Evolutionary conservation across 169 alveolate genomes (phyloP).

Genomic region (Theileria luwenshuni): DNA sequence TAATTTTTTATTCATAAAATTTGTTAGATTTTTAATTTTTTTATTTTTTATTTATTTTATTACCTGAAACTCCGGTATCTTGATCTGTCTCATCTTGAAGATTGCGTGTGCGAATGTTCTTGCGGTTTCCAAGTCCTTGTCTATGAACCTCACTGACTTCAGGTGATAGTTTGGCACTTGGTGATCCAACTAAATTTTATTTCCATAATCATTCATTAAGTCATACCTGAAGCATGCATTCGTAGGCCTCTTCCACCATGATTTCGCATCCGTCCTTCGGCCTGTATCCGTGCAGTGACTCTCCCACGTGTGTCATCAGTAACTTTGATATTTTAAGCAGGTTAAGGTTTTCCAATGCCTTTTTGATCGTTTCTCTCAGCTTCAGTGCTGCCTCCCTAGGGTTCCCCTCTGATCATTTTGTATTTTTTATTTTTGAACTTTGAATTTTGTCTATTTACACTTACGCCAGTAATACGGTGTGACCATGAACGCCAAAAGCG

Average conservation of each 20-base stretch:
- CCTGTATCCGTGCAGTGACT: slow-evolving; percentile 53
- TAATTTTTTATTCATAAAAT: too few relatives aligned
- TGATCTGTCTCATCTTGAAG: slow-evolving; percentile 39
- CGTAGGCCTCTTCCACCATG: slow-evolving; percentile 64
- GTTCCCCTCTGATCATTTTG: slow-evolving; percentile 21
- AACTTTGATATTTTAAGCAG: slow-evolving; percentile 38
- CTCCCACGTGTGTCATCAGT: slow-evolving; percentile 44
- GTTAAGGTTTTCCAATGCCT: slow-evolving; percentile 40
- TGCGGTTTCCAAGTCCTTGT: slow-evolving; percentile 27
- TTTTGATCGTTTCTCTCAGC: slow-evolving; percentile 47
- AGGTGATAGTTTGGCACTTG: slow-evolving; percentile 40
- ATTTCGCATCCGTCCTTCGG: slow-evolving; percentile 35
- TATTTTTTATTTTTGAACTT: too few relatives aligned
- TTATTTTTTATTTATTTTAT: neutral
- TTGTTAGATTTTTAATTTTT: too few relatives aligned
- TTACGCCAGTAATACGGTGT: slow-evolving; percentile 67
- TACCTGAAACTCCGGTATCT: slow-evolving; percentile 56
- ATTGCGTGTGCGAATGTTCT: slow-evolving; percentile 53
- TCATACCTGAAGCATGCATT: slow-evolving; percentile 42
- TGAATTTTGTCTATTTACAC: neutral
- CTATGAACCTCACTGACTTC: slow-evolving; percentile 35
- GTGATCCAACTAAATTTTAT: slow-evolving; percentile 29
- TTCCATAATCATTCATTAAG: neutral
- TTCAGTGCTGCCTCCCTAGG: slow-evolving; percentile 60
- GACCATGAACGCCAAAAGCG: slow-evolving; percentile 55